Base-by-base conservation (phyloP, 805 yeast genomes). In the Metschnikowia drakensbergensis region DNA sequence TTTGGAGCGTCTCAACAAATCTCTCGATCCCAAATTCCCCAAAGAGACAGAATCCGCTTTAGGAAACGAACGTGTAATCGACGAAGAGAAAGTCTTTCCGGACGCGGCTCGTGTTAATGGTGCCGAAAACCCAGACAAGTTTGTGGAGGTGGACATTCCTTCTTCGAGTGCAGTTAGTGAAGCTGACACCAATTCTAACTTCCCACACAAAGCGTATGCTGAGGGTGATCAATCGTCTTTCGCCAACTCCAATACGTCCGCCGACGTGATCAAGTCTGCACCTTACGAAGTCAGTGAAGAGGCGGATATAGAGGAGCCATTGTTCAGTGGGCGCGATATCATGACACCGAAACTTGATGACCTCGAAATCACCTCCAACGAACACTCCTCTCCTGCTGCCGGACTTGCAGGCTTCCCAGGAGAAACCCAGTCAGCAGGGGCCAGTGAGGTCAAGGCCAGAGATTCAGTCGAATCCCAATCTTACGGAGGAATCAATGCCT, bases 81-180 rank as follows among this genome's bases (percentile, higher is more conserved):
- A 17, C 22, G 13, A 8, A 5, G 13, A 26, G 10, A 22, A 23
- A 9, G 13, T 11, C 2, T 11, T 13, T 11, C 45, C 35, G 6
- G 23, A 9, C 23, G 10, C 11, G 3, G 35, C 23, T 17, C 43
- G 34, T 6, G 45, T 17, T 5, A 29, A 45, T 28, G 47, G 47
- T 10, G 29, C 28, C 31, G 36, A 26, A 13, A 28, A 25, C n/a
- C 32, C 45, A 5, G 67, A 64, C 42, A 58, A 60, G 42, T 65
- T 67, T 46, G 67, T 63, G 17, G 68, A 68, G 31, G 68, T 62
- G 17, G 62, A 58, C 30, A 54, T 58, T 8, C 67, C 71, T 6
- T 59, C 66, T 9, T 57, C 62, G 3, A 54, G 64, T 38, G 55
- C 59, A 13, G 59, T 59, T 2, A 54, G 59, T 33, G 48, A 45